These are phyloP conservation scores for Thielaviopsis punctulata DNA, from an alignment of 2,329 filamentous ascomycete species.

Conservation along the genomic window DNA sequence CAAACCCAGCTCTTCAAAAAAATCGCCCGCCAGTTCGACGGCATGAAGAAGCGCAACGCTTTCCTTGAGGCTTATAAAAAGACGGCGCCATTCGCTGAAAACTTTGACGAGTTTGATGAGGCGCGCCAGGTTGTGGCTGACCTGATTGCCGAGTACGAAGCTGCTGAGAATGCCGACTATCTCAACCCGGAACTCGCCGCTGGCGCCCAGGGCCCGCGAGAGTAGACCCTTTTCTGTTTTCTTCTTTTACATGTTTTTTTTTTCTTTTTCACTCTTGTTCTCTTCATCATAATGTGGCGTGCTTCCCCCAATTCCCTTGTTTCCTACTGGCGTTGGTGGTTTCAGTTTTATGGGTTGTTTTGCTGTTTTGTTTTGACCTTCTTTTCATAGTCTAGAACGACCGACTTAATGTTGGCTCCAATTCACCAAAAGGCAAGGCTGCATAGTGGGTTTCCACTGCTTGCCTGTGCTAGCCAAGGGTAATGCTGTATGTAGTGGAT, in stretches of 20 bases:
- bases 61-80: constrained; percentile 96
- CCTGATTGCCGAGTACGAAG: constrained; percentile 86
- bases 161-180: constrained; percentile 81
- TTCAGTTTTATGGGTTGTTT: background rate
- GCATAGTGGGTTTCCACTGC: background rate
- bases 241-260: background rate
- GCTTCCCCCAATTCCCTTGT: background rate
- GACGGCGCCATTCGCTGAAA: constrained; percentile 82
- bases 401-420: background rate
- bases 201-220: constrained; percentile 17
- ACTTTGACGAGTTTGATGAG: constrained; percentile 87
- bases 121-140: constrained; percentile 81
- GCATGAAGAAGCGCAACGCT: constrained; percentile 87
- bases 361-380: background rate
- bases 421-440: background rate
- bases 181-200: constrained; percentile 53
- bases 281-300: background rate
- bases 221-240: background rate
- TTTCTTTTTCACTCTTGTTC: background rate
- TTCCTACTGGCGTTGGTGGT: background rate
- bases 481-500: no score
- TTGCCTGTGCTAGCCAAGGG: no score
- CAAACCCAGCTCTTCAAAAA: constrained; percentile 61
- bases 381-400: background rate
- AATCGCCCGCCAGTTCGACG: constrained; percentile 82